Percentiles rank a stretch among this genome's conserved stretches.
Conservation (phyloP, 2,329 filamentous ascomycete species). For the Sporothrix globosa region DNA sequence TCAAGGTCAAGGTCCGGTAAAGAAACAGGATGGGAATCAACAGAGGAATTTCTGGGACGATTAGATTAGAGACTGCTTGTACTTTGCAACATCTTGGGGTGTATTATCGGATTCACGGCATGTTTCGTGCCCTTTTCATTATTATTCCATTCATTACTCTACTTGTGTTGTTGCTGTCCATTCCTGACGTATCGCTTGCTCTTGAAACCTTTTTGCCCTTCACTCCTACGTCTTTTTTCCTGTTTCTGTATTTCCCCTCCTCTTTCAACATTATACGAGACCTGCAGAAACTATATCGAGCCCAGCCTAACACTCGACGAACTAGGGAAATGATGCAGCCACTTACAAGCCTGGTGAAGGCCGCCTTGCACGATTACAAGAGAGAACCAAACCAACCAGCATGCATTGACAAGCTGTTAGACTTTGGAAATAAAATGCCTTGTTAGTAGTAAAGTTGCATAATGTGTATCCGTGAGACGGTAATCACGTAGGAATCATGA, state of each 20-base stretch:
- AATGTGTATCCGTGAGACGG: background rate
- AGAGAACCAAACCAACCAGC: background rate
- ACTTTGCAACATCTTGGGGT: constrained; percentile 2
- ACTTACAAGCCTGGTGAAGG: background rate
- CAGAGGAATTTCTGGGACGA: constrained; percentile 3
- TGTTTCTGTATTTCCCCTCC: background rate
- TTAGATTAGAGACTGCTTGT: constrained; percentile 13
- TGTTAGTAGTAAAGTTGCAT: background rate
- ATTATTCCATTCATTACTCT: background rate
- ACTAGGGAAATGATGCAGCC: background rate
- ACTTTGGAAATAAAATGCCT: background rate
- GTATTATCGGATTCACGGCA: constrained; percentile 5
- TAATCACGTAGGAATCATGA: background rate
- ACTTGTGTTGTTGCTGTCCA: background rate
- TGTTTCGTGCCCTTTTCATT: background rate
- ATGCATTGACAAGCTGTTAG: background rate
- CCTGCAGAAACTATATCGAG: background rate
- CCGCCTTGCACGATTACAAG: background rate
- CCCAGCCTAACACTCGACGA: background rate
- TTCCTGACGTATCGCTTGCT: constrained; percentile 8
- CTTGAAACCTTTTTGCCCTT: no score
- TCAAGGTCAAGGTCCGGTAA: constrained; percentile 75
- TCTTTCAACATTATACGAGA: constrained; percentile 5
- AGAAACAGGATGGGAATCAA: background rate
- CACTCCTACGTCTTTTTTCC: background rate